Conservation (phyloP, 192 early-diverging fungal genomes). For the Spizellomyces sp. region DNA sequence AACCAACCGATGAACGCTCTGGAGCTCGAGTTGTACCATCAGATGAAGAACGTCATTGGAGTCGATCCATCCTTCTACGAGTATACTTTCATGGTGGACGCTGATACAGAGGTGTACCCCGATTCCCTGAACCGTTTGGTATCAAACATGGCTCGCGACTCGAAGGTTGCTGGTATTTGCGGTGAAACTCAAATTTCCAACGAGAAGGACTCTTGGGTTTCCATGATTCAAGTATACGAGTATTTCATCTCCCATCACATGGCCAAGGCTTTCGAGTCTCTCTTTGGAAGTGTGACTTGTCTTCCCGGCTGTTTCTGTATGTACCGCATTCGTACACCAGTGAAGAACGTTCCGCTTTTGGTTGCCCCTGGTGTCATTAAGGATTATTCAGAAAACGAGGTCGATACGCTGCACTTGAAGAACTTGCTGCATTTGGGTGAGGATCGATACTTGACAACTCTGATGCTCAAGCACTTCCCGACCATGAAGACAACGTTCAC, state of each 20-base stretch:
- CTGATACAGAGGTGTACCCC: conserved; percentile 83
- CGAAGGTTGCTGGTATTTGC: conserved; percentile 90
- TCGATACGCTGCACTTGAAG: conserved; percentile 97
- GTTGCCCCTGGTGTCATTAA: conserved; percentile 76
- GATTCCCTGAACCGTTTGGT: conserved; percentile 94
- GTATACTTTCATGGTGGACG: conserved; percentile 97
- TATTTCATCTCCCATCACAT: conserved; percentile 63
- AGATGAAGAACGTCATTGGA: conserved; percentile 98
- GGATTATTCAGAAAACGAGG: conserved; percentile 88
- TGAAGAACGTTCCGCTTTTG: conserved; percentile 71
- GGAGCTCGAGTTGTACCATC: conserved; percentile 97
- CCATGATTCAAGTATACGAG: conserved; percentile 97
- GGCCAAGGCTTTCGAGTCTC: conserved; percentile 66
- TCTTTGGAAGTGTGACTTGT: conserved; percentile 69
- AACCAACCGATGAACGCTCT: conserved; percentile 91
- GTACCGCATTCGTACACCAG: conserved; percentile 93
- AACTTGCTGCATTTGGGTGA: conserved; percentile 94
- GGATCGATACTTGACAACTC: conserved; percentile 95
- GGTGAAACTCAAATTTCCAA: conserved; percentile 95
- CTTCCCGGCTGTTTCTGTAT: conserved; percentile 96
- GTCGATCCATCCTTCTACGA: conserved; percentile 96
- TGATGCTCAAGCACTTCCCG: conserved; percentile 98
- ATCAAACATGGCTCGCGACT: conserved; percentile 86
- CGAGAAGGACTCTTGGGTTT: conserved; percentile 90
- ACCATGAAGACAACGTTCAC: conserved; percentile 92